Conservation (phyloP, 805 yeast genomes). For the Hanseniaspora osmophila region DNA sequence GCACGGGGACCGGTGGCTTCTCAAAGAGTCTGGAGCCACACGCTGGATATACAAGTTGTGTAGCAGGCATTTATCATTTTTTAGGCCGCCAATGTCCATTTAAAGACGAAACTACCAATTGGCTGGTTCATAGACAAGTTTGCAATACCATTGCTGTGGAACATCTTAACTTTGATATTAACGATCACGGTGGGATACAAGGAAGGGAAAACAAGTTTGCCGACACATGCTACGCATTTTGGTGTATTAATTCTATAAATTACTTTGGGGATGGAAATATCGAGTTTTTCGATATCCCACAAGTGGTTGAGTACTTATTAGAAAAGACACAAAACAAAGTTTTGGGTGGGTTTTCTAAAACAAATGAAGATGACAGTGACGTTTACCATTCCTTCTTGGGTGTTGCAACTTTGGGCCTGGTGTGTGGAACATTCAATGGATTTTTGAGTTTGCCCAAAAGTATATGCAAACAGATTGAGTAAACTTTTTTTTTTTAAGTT, state of each 20-base stretch:
- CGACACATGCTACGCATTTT: constrained; percentile 81
- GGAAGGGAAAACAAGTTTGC: constrained; percentile 76
- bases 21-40: constrained; percentile 58
- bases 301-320: constrained; percentile 28
- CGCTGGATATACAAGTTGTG: constrained; percentile 81
- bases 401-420: constrained; percentile 35
- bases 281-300: constrained; percentile 5
- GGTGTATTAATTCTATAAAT: constrained; percentile 52
- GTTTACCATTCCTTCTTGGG: constrained; percentile 56
- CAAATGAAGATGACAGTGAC: constrained; percentile 51
- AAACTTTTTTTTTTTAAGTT: no score
- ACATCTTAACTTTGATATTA: constrained; percentile 27
- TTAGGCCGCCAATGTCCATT: constrained; percentile 18
- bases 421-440: constrained; percentile 20
- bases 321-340: constrained; percentile 42
- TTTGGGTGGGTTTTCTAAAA: constrained; percentile 69
- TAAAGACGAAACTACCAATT: constrained; percentile 28
- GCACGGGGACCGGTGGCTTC: constrained; percentile 54
- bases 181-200: constrained; percentile 66
- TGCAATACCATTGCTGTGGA: constrained; percentile 3
- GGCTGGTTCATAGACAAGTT: constrained; percentile 52
- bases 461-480: not conserved
- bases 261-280: constrained; percentile 24
- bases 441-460: constrained; percentile 16
- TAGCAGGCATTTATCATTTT: constrained; percentile 44